Evolutionary conservation across 2,329 filamentous ascomycete species (phyloP).

Genomic region (Bipolaris sorokiniana): DNA sequence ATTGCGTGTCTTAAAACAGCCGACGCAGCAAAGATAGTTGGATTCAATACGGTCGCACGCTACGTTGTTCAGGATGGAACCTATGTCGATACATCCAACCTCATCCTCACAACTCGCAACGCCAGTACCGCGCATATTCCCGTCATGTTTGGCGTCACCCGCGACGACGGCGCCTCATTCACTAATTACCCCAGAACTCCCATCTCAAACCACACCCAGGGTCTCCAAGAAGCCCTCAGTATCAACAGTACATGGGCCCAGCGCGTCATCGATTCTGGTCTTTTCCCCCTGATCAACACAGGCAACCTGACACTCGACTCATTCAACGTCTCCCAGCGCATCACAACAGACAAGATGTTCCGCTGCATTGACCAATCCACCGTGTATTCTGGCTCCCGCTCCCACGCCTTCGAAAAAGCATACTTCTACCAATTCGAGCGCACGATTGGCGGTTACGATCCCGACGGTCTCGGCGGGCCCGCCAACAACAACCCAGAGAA

Average conservation of each 20-base stretch:
- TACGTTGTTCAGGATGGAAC: slow-evolving; percentile 65
- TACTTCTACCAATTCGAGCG: slow-evolving; percentile 68
- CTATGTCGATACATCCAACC: slow-evolving; percentile 59
- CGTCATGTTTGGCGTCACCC: slow-evolving; percentile 63
- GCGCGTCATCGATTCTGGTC: slow-evolving; percentile 46
- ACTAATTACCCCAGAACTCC: slow-evolving; percentile 55
- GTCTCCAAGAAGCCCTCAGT: slow-evolving; percentile 54
- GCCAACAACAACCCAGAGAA: slow-evolving; percentile 57
- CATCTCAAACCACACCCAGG: slow-evolving; percentile 51
- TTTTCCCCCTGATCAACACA: slow-evolving; percentile 59
- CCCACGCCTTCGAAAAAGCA: slow-evolving; percentile 55
- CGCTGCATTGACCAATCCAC: slow-evolving; percentile 67
- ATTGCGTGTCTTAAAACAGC: slow-evolving; percentile 61
- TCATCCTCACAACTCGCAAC: slow-evolving; percentile 54
- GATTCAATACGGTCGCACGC: slow-evolving; percentile 53
- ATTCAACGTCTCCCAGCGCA: slow-evolving; percentile 61
- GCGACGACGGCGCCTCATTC: slow-evolving; percentile 64
- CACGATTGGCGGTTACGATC: slow-evolving; percentile 60
- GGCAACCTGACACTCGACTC: slow-evolving; percentile 62
- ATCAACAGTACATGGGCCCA: slow-evolving; percentile 53
- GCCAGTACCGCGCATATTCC: slow-evolving; percentile 57
- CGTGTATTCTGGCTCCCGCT: slow-evolving; percentile 57
- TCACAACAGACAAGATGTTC: slow-evolving; percentile 66
- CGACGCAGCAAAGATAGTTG: slow-evolving; percentile 52
- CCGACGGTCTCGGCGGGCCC: slow-evolving; percentile 60